phyloP scores from a whole-genome alignment of 2,329 filamentous ascomycete species.

The Sclerotinia nivalis region DNA sequence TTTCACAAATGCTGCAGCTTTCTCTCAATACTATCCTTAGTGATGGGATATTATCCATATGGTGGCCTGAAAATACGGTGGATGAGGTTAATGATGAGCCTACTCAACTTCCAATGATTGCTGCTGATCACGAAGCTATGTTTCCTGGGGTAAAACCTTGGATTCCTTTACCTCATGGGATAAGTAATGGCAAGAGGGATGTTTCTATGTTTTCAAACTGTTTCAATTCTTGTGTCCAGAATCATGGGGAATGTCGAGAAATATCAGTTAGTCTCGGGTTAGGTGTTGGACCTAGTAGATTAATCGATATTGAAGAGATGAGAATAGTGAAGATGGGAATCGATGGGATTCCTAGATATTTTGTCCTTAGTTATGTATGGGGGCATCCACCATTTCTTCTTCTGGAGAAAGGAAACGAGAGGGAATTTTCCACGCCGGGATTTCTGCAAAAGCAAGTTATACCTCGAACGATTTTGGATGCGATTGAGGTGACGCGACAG shows the following conservation, averaged over 20 bases:
- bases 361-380: conserved; percentile 29
- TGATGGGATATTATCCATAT: neutral
- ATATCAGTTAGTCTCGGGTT: neutral
- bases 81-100: conserved; percentile 2
- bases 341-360: conserved; percentile 16
- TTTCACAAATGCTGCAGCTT: neutral
- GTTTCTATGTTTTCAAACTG: neutral
- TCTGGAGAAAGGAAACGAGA: conserved; percentile 4
- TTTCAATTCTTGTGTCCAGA: neutral
- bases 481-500: conserved; percentile 21
- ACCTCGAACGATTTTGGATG: conserved; percentile 25
- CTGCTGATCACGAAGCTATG: neutral
- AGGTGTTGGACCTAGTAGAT: conserved; percentile 1
- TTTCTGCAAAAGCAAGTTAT: neutral
- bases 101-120: neutral
- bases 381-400: conserved; percentile 21
- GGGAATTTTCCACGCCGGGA: neutral
- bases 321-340: neutral
- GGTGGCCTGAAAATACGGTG: neutral
- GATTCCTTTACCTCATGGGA: neutral
- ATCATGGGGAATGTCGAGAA: conserved; percentile 1
- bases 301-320: conserved; percentile 3
- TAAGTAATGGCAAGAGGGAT: neutral
- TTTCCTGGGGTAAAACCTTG: neutral
- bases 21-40: neutral